Evolutionary conservation across 2,329 filamentous ascomycete genomes (phyloP).

Genomic region (Diplocarpon mali): DNA sequence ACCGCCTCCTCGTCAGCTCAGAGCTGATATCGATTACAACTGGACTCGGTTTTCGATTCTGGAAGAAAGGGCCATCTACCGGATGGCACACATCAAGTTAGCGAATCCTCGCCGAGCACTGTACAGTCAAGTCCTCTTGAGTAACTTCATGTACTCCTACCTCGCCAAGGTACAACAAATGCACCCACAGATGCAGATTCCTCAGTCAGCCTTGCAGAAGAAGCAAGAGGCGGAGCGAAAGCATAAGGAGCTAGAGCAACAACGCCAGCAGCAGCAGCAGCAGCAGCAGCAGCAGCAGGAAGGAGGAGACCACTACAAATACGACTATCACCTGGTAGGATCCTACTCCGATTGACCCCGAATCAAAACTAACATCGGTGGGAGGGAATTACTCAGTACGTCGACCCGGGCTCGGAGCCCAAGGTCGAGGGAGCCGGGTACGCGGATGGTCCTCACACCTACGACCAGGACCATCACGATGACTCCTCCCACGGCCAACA

Average conservation of each 20-base stretch:
- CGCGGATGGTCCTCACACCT: slow-evolving; percentile 39
- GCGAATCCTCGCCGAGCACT: slow-evolving; percentile 90
- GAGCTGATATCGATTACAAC: slow-evolving; percentile 85
- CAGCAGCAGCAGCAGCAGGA: slow-evolving; percentile 6
- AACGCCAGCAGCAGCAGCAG: slow-evolving; percentile 24
- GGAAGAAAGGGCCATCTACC: slow-evolving; percentile 93
- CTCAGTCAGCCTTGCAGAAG: slow-evolving; percentile 66
- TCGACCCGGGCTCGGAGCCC: slow-evolving; percentile 24
- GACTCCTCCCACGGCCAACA: slow-evolving; percentile 24
- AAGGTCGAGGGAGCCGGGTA: slow-evolving; percentile 31
- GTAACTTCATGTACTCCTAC: slow-evolving; percentile 99
- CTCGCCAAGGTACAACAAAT: slow-evolving; percentile 97
- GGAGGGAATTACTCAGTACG: slow-evolving; percentile 28
- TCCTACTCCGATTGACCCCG: not conserved
- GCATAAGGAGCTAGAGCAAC: slow-evolving; percentile 31
- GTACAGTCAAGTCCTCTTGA: slow-evolving; percentile 88
- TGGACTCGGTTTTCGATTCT: slow-evolving; percentile 93
- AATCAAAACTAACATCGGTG: slow-evolving; percentile 10
- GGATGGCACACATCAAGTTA: slow-evolving; percentile 97
- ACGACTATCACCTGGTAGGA: slow-evolving; percentile 29
- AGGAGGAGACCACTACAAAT: slow-evolving; percentile 26
- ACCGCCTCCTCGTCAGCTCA: slow-evolving; percentile 59
- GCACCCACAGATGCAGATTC: slow-evolving; percentile 90
- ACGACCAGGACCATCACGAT: slow-evolving; percentile 35
- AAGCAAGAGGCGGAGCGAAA: slow-evolving; percentile 46